Conservation (phyloP, 768 basidiomycete species). For the Russula vinacea region DNA sequence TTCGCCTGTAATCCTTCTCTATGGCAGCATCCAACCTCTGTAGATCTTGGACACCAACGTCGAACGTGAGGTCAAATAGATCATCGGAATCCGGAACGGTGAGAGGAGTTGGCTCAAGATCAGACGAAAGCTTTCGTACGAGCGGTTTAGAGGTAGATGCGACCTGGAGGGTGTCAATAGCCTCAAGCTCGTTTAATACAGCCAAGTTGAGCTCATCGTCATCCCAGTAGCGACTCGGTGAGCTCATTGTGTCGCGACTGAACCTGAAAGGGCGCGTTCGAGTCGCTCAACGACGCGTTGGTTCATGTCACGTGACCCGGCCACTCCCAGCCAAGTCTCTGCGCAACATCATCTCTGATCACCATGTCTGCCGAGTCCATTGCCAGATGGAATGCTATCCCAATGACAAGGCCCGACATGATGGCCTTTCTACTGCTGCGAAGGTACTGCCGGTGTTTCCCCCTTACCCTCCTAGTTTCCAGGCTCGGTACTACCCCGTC, state of each 20-base stretch:
- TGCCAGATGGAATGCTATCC: constrained; percentile 72
- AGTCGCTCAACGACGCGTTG: constrained; percentile 2
- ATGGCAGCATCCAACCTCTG: constrained; percentile 53
- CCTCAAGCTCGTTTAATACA: constrained; percentile 59
- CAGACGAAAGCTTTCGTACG: constrained; percentile 30
- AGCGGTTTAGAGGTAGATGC: constrained; percentile 28
- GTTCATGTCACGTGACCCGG: constrained; percentile 13
- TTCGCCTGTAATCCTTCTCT: constrained; percentile 46
- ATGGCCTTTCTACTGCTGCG: constrained; percentile 11
- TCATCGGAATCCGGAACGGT: constrained; percentile 44
- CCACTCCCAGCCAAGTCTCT: background rate
- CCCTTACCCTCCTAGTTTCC: constrained; percentile 40
- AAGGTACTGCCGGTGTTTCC: constrained; percentile 43
- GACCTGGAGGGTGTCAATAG: constrained; percentile 61
- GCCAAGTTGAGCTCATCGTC: constrained; percentile 55
- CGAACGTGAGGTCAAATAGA: constrained; percentile 41
- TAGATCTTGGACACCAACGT: constrained; percentile 56
- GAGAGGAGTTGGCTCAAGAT: constrained; percentile 16
- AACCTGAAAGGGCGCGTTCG: background rate
- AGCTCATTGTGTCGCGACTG: constrained; percentile 53
- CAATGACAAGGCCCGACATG: constrained; percentile 42
- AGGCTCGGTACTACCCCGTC: constrained; percentile 34
- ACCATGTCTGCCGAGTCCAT: constrained; percentile 63
- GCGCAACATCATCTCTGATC: background rate
- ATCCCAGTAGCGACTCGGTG: constrained; percentile 66